phyloP scores from a whole-genome alignment of 202 grass and related monocot species.

The Carex sylvatica region DNA sequence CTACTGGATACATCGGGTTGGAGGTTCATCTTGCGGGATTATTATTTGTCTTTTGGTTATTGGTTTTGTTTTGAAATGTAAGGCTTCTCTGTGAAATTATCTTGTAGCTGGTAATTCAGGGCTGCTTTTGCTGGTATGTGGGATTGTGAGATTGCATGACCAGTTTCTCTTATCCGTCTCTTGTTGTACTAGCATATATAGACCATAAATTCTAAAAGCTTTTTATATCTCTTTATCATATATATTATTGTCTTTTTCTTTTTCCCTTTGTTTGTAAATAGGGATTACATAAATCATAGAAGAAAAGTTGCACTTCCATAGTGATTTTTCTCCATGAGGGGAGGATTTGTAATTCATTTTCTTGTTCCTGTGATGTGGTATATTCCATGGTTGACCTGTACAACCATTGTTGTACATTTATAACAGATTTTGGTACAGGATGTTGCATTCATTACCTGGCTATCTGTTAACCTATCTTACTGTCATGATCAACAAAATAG shows the following conservation, averaged over 20 bases:
- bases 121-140: constrained; percentile 1
- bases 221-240: not conserved
- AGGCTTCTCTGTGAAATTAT: constrained; percentile 49
- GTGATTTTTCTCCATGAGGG: not conserved
- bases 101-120: not conserved
- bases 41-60: constrained; percentile 72
- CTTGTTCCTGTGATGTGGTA: not conserved
- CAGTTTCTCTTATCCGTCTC: not conserved
- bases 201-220: not conserved
- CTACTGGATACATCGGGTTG: constrained; percentile 90
- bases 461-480: not conserved
- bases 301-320: not conserved
- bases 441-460: not conserved
- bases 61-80: constrained; percentile 93
- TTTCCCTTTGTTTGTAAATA: not conserved
- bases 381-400: not conserved
- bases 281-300: not conserved
- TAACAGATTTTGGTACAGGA: not conserved
- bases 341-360: not conserved
- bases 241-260: not conserved
- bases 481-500: not conserved
- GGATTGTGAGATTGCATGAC: not conserved
- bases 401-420: not conserved
- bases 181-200: not conserved
- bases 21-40: constrained; percentile 85